Base-by-base conservation (phyloP, 2,329 filamentous ascomycete species). In the Taxawa tesnikishii region DNA sequence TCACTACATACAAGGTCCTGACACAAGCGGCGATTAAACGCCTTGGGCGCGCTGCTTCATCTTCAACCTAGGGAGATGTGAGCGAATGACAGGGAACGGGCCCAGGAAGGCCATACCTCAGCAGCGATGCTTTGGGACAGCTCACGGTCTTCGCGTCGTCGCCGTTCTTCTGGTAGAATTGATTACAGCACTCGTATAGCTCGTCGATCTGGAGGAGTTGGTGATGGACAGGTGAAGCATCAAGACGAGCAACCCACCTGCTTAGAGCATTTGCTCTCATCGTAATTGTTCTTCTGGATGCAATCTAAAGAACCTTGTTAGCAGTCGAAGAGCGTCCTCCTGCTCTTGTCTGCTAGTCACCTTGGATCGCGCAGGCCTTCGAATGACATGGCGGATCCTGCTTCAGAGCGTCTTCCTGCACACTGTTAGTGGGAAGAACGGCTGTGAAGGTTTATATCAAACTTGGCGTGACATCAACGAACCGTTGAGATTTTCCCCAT, bases 151-250 rank as follows among this genome's bases (percentile, higher is more conserved):
- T 75, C 18, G 83, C 85, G 15, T 75, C 60, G 34, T 92, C 78
- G 11, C 90, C 87, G 38, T 82, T 72, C 36, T 72, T 68, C 46
- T 78, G 63, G 59, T 98, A 96, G 54, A 96, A 94, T 9, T 73
- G 70, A 48, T 87, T 77, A 58, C 90, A 98, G 59, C 90, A 98
- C 45, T 90, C 79, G 57, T 96, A 98, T 15, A 98, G 63, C 3
- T 84, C 83, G 53, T 88, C 78, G 35, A 98, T 71, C 49, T 84
- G 65, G 12, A 62, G 55, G 5, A 24, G 7, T 19, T 16, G 29
- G 28, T 8, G 11, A 26, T 25, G 16, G 27, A 11, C 12, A 30
- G 11, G 15, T 28, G 8, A 6, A 15, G 14, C 2, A 16, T 10
- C 27, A 23, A 31, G 10, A 37, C 18, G 18, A 16, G 3, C 3